Evolutionary conservation across 2,329 filamentous ascomycete genomes (phyloP).

Genomic region (Aspergillus pseudoglaucus): DNA sequence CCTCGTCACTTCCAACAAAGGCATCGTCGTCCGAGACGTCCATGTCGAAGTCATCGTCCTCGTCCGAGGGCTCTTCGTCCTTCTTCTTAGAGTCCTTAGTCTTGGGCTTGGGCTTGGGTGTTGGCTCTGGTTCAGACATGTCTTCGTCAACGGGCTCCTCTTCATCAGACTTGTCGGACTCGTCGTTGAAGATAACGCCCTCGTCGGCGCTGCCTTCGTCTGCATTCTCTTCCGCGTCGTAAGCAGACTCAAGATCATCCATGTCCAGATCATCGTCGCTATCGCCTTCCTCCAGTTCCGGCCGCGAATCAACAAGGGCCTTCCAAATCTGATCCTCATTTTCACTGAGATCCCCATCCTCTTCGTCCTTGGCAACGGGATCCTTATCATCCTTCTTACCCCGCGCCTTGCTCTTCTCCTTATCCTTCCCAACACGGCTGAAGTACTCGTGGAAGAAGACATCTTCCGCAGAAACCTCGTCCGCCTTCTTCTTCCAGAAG

Average conservation of each 20-base stretch:
- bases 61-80: conserved; percentile 23
- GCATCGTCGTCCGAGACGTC: conserved; percentile 42
- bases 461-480: conserved; percentile 83
- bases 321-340: conserved; percentile 84
- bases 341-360: conserved; percentile 47
- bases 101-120: conserved; percentile 13
- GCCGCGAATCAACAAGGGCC: conserved; percentile 49
- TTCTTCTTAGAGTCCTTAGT: conserved; percentile 22
- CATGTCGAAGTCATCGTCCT: conserved; percentile 37
- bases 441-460: conserved; percentile 99
- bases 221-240: conserved; percentile 41
- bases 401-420: conserved; percentile 50
- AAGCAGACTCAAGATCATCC: conserved; percentile 49
- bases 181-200: conserved; percentile 43
- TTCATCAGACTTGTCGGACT: conserved; percentile 41
- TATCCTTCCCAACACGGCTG: conserved; percentile 61
- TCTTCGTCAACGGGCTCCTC: conserved; percentile 35
- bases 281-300: conserved; percentile 24
- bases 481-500: conserved; percentile 88
- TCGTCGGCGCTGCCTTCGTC: conserved; percentile 36
- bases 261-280: conserved; percentile 54
- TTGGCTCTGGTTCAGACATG: conserved; percentile 17
- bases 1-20: conserved; percentile 49
- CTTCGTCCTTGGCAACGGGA: conserved; percentile 35
- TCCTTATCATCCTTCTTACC: conserved; percentile 51